Evolutionary conservation across 148 eudicot genomes (phyloP).

Genomic region (Diospyros lotus): DNA sequence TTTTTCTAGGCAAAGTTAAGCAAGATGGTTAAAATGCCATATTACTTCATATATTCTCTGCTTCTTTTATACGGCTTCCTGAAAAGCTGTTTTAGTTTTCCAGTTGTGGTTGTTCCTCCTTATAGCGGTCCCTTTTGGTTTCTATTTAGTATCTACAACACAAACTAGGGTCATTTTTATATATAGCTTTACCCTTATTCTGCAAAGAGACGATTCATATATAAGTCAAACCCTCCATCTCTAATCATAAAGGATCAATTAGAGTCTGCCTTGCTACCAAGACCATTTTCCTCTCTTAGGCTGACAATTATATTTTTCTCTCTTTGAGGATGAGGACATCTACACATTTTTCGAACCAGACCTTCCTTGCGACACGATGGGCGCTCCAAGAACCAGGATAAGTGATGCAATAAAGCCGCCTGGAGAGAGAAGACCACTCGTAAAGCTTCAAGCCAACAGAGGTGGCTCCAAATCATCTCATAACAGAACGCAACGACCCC

Average conservation of each 20-base stretch:
- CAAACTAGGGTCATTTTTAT: too few relatives aligned
- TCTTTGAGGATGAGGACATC: constrained; percentile 63
- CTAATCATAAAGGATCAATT: neutral
- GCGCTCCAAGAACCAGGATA: constrained; percentile 30
- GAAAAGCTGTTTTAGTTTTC: too few relatives aligned
- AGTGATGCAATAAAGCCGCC: constrained; percentile 23
- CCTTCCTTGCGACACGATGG: constrained; percentile 26
- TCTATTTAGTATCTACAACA: too few relatives aligned
- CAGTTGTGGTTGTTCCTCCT: too few relatives aligned
- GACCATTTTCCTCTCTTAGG: neutral
- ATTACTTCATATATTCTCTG: too few relatives aligned
- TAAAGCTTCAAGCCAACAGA: constrained; percentile 9
- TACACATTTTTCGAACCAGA: constrained; percentile 72
- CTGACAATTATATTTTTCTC: neutral
- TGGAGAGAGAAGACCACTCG: neutral
- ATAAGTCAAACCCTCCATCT: neutral
- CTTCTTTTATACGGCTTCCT: too few relatives aligned
- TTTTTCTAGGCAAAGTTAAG: too few relatives aligned
- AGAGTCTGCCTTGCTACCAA: neutral
- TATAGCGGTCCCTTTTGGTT: too few relatives aligned
- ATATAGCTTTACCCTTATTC: too few relatives aligned
- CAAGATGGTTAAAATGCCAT: too few relatives aligned
- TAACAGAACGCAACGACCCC: constrained; percentile 12
- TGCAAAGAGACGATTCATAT: too few relatives aligned
- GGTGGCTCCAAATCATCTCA: constrained; percentile 9